Percentiles rank a stretch among this genome's conserved stretches.
Evolutionary conservation across 768 basidiomycete species (phyloP).

Genomic region (Leccinum truebloodii): DNA sequence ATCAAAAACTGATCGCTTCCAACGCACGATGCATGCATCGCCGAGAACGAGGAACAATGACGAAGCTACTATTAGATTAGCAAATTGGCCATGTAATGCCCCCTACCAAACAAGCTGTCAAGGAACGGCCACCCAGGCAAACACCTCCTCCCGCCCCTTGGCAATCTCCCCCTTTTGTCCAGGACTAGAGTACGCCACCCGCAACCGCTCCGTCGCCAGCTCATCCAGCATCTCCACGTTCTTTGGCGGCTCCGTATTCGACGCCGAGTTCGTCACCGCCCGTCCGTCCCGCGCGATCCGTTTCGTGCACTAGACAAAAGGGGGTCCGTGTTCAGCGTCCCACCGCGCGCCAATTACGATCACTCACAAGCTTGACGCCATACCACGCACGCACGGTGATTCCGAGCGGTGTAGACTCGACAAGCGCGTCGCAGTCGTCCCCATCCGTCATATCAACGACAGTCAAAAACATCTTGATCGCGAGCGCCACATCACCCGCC

Average conservation of each 20-base stretch:
- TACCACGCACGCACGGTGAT: conserved; percentile 77
- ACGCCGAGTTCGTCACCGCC: conserved; percentile 47
- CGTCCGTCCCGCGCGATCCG: conserved; percentile 48
- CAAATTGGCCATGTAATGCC: not conserved
- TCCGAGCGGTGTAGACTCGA: conserved; percentile 51
- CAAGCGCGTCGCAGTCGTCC: conserved; percentile 49
- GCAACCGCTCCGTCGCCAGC: conserved; percentile 69
- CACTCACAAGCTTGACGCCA: conserved; percentile 75
- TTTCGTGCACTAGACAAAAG: conserved; percentile 55
- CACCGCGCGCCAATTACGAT: not conserved
- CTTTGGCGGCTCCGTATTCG: conserved; percentile 56
- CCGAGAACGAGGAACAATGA: not conserved
- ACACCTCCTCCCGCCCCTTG: conserved; percentile 45
- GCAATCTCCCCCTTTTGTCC: conserved; percentile 38
- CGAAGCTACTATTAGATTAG: conserved; percentile 3
- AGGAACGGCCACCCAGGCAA: conserved; percentile 41
- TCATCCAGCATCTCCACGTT: conserved; percentile 62
- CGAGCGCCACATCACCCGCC: conserved; percentile 67
- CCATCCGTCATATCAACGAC: conserved; percentile 77
- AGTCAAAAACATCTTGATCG: conserved; percentile 77
- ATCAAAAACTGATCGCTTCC: not conserved
- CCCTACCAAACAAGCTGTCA: conserved; percentile 11
- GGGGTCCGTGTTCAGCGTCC: not conserved
- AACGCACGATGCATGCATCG: not conserved
- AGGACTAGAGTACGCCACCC: conserved; percentile 58